Evolutionary conservation across 768 basidiomycete genomes (phyloP), one percentile per base, ranked within the genome.

Genomic region (Jaapia argillacea): DNA sequence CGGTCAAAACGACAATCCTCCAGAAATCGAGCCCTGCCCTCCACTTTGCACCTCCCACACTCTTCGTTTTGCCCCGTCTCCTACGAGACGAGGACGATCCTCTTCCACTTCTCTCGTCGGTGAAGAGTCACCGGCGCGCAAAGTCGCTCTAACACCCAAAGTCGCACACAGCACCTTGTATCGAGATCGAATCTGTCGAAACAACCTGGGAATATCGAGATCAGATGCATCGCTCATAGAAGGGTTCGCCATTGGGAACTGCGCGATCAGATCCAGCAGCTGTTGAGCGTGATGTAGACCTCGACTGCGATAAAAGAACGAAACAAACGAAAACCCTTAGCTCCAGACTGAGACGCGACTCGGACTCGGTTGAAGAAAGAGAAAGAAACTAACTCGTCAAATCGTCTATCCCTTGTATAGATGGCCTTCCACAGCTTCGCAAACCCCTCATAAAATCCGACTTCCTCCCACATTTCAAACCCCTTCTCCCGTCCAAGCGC

Each of bases 381-480:
- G 40, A 21, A 33, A n/a, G n/a, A 44, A 41, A 68, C 74, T 44
- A 52, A 79, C 79, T 75, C 70, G 53, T 79, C 70, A 39, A 55
- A 57, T 12, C 58, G 58, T 3, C 58, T 62, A 44, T 70, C 66
- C 42, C 61, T 62, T 18, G 61, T 52, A 33, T 66, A 65, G 42
- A 86, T 62, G 2, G 67, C 67, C 46, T 65, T 59, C 87, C 88
- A 96, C 44, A 79, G 74, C 43, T 54, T 48, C 2, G 89, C 89
- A 52, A 85, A 84, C 4, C 92, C 94, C 53, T 93, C 76, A 58
- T 93, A 93, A 54, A 82, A 97, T 2, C 88, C 92, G 10, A 99
- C 73, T 60, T 99, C 94, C 60, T 97, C 93, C 91, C 92, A 97
- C 63, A 96, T 80, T 62, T 94, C 92, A 59, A 81, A 97, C 0